Conservation (phyloP, 2,329 filamentous ascomycete genomes). For the Colletotrichum destructivum region DNA sequence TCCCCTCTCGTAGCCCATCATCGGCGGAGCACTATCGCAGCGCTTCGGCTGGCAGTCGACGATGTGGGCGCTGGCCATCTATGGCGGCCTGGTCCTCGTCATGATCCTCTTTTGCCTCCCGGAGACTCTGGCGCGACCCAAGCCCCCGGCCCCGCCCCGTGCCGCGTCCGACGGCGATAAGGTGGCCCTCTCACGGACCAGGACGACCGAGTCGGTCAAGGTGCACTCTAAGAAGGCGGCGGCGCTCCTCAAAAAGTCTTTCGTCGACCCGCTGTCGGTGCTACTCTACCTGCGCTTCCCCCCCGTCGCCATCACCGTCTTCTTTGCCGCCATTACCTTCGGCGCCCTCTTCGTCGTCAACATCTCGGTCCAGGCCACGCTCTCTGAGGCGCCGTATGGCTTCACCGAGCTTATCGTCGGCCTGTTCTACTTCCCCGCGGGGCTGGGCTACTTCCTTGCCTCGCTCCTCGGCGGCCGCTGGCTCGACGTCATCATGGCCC, state of each 20-base stretch:
- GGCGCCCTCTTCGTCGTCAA: conserved; percentile 83
- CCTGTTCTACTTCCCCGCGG: conserved; percentile 82
- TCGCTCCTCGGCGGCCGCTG: conserved; percentile 81
- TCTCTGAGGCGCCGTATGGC: conserved; percentile 76
- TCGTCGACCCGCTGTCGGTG: conserved; percentile 81
- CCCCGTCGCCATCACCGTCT: conserved; percentile 80
- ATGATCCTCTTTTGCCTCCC: conserved; percentile 74
- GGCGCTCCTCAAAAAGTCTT: conserved; percentile 68
- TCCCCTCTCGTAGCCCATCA: conserved; percentile 67
- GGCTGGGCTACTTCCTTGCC: conserved; percentile 79
- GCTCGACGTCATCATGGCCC: conserved; percentile 86
- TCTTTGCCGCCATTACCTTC: conserved; percentile 82
- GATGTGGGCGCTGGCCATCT: conserved; percentile 83
- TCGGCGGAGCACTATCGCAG: conserved; percentile 81
- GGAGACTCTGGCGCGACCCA: conserved; percentile 70
- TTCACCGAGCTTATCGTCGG: conserved; percentile 80
- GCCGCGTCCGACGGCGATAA: conserved; percentile 30
- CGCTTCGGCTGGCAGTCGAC: conserved; percentile 81
- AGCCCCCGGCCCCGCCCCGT: conserved; percentile 38
- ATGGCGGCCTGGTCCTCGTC: conserved; percentile 72
- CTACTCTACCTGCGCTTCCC: conserved; percentile 82
- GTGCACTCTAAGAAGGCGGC: conserved; percentile 68
- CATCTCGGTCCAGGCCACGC: conserved; percentile 81
- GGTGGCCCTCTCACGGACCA: conserved; percentile 62
- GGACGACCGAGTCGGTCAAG: conserved; percentile 74